A percentile compares a stretch with the other conserved stretches of the same genome.
phyloP scores from a whole-genome alignment of 2,329 filamentous ascomycete genomes.

The Orbilia quercus region DNA sequence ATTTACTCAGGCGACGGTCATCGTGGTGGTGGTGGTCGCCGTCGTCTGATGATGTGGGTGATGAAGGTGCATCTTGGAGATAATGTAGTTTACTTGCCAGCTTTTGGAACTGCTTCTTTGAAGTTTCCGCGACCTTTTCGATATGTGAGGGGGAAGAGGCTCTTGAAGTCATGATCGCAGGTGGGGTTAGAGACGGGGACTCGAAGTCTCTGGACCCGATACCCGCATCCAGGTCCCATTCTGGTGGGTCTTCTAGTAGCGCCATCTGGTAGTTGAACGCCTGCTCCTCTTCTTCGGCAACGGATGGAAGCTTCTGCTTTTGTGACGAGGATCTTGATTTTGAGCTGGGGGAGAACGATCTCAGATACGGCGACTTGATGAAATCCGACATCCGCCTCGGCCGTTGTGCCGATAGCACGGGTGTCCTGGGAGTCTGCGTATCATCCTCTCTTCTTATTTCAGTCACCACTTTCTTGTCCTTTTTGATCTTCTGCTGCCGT shows the following conservation, averaged over 20 bases:
- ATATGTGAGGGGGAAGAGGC: constrained; percentile 49
- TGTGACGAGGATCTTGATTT: constrained; percentile 23
- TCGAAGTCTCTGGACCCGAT: constrained; percentile 54
- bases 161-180: constrained; percentile 42
- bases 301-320: constrained; percentile 36
- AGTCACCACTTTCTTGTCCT: constrained; percentile 31
- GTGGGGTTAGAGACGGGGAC: constrained; percentile 47
- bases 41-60: constrained; percentile 19
- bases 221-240: constrained; percentile 54
- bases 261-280: constrained; percentile 56
- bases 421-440: constrained; percentile 35
- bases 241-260: constrained; percentile 51
- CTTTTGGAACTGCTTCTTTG: constrained; percentile 45
- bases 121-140: constrained; percentile 53
- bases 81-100: constrained; percentile 47
- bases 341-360: constrained; percentile 21
- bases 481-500: constrained; percentile 46
- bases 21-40: not conserved
- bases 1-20: constrained; percentile 40
- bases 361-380: constrained; percentile 48
- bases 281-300: constrained; percentile 48
- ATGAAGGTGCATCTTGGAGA: constrained; percentile 28
- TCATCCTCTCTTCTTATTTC: constrained; percentile 27
- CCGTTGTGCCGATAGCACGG: constrained; percentile 45
- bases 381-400: constrained; percentile 46